A percentile compares a stretch with the other conserved stretches of the same genome.
Evolutionary conservation across 495 filamentous ascomycete species (phyloP).

Genomic region (Ascobolus immersus): DNA sequence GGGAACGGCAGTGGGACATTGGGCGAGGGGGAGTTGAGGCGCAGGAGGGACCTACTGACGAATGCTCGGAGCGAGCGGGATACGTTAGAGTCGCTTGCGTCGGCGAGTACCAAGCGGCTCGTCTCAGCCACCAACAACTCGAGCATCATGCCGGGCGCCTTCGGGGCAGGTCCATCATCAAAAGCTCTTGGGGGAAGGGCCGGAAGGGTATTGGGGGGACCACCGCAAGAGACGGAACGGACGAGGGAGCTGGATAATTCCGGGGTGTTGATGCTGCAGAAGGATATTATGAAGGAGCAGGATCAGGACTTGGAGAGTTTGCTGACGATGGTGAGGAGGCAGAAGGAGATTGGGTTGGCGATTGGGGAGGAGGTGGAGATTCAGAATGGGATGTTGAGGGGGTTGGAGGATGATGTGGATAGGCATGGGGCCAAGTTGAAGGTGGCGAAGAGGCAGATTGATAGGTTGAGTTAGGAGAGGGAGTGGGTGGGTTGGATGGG

Average conservation of each 20-base stretch:
- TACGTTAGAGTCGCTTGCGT: constrained; percentile 53
- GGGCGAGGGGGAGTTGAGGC: constrained; percentile 66
- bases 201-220: constrained; percentile 56
- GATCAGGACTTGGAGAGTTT: constrained; percentile 57
- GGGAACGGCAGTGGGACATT: constrained; percentile 23
- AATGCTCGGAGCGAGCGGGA: constrained; percentile 63
- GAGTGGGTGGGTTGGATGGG: too few relatives aligned
- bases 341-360: constrained; percentile 62
- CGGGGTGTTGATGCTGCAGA: constrained; percentile 65
- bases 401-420: constrained; percentile 52
- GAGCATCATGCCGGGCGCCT: too few relatives aligned
- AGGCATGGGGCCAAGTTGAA: too few relatives aligned
- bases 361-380: constrained; percentile 66
- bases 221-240: constrained; percentile 54
- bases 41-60: constrained; percentile 53
- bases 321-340: constrained; percentile 45
- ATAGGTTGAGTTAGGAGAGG: too few relatives aligned
- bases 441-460: too few relatives aligned
- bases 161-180: constrained; percentile 11
- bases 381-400: constrained; percentile 57
- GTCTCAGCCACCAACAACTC: constrained; percentile 31
- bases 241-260: constrained; percentile 78
- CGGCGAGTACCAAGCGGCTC: constrained; percentile 10
- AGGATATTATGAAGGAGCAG: constrained; percentile 62
- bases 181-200: constrained; percentile 21